These are phyloP conservation scores for Neospora caninum DNA, from an alignment of 169 alveolate genomes.

Conservation along the genomic window DNA sequence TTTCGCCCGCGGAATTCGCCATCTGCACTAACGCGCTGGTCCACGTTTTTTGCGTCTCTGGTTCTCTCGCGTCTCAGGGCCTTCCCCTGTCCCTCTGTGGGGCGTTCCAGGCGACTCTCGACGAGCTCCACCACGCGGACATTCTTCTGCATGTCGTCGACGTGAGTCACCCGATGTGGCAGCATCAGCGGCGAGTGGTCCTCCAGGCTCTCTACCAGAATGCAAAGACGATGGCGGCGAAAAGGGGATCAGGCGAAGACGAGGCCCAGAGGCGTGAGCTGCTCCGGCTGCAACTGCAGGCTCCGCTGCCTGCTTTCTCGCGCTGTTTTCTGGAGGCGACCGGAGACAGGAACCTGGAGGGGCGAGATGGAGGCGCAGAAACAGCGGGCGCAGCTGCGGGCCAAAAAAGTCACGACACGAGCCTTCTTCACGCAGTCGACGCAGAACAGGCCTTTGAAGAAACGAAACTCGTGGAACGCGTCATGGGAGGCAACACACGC, in stretches of 20 bases:
- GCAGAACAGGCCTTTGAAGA: slow-evolving; percentile 32
- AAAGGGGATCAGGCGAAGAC: neutral
- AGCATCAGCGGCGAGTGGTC: slow-evolving; percentile 47
- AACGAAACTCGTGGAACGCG: neutral
- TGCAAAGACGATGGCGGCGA: neutral
- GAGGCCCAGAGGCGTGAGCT: neutral
- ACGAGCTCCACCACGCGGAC: slow-evolving; percentile 25
- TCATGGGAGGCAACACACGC: slow-evolving; percentile 11
- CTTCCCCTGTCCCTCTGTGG: slow-evolving; percentile 31
- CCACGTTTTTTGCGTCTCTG: too few relatives aligned
- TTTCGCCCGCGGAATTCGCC: too few relatives aligned
- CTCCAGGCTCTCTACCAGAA: slow-evolving; percentile 19
- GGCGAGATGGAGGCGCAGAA: too few relatives aligned
- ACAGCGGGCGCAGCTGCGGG: neutral
- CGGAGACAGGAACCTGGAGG: neutral
- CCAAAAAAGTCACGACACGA: neutral
- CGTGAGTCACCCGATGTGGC: slow-evolving; percentile 44
- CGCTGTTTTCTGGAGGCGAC: neutral
- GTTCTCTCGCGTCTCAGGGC: slow-evolving; percentile 6
- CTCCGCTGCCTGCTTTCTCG: slow-evolving; percentile 1
- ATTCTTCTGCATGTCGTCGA: slow-evolving; percentile 24
- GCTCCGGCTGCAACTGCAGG: neutral
- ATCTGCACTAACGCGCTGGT: too few relatives aligned
- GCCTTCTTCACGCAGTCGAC: neutral
- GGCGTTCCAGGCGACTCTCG: slow-evolving; percentile 29